Percentiles rank a stretch among this genome's conserved stretches.
Conservation (phyloP, 768 basidiomycete genomes). For the Suillus luteus region DNA sequence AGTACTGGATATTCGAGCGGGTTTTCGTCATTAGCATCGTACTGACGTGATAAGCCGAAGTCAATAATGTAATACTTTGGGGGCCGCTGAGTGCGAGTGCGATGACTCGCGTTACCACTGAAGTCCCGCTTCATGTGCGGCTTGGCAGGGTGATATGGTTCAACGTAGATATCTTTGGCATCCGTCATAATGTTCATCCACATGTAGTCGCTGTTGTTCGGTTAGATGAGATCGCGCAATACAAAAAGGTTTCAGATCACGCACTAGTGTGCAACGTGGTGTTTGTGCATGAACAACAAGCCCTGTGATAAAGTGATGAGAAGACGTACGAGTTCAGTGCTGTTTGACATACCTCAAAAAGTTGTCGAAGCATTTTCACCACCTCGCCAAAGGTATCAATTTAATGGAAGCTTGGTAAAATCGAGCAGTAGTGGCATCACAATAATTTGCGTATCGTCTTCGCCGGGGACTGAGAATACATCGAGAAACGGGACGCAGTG, state of each 20-base stretch:
- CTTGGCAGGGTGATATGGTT: conserved; percentile 28
- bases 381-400: conserved; percentile 35
- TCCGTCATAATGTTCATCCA: conserved; percentile 37
- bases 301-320: too few species aligned
- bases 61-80: conserved; percentile 39
- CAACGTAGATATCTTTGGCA: conserved; percentile 24
- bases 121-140: conserved; percentile 21
- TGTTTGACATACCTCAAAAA: conserved; percentile 24
- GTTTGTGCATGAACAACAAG: conserved; percentile 37
- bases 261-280: too few species aligned
- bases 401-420: conserved; percentile 28
- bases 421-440: conserved; percentile 40
- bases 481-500: conserved; percentile 39
- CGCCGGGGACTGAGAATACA: conserved; percentile 18
- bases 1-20: conserved; percentile 32
- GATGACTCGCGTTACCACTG: conserved; percentile 23
- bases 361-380: conserved; percentile 34
- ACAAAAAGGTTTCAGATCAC: too few species aligned
- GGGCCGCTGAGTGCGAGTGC: conserved; percentile 32
- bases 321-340: too few species aligned
- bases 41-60: conserved; percentile 37
- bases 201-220: conserved; percentile 28
- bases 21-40: conserved; percentile 24
- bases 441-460: conserved; percentile 17
- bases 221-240: too few species aligned